phyloP scores from a whole-genome alignment of 805 yeast genomes.

The Cyberlindnera sargentensis region DNA sequence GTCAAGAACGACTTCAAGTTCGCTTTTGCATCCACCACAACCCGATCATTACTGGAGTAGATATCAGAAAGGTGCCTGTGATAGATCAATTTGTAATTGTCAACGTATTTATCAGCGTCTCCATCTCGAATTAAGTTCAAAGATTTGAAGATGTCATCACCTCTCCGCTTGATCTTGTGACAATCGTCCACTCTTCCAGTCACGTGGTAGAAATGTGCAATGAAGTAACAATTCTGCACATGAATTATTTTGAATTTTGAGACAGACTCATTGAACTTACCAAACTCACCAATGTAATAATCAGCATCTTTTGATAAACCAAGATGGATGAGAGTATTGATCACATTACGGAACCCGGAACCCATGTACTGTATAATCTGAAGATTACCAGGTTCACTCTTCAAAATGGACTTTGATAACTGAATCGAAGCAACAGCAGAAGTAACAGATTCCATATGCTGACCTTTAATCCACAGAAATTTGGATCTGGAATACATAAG shows the following conservation, averaged over 20 bases:
- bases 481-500: slow-evolving; percentile 16
- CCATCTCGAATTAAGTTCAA: slow-evolving; percentile 7
- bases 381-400: slow-evolving; percentile 27
- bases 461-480: slow-evolving; percentile 12
- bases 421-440: slow-evolving; percentile 45
- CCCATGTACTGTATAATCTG: slow-evolving; percentile 30
- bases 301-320: slow-evolving; percentile 57
- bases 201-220: slow-evolving; percentile 14
- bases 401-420: slow-evolving; percentile 45
- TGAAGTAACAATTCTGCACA: slow-evolving; percentile 17
- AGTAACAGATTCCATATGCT: slow-evolving; percentile 21
- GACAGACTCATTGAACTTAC: slow-evolving; percentile 16
- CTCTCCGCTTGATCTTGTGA: slow-evolving; percentile 1
- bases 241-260: slow-evolving; percentile 5
- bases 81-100: slow-evolving; percentile 20
- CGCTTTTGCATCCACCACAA: slow-evolving; percentile 2
- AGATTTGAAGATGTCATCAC: slow-evolving; percentile 12
- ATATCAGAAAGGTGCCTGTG: slow-evolving; percentile 16
- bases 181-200: slow-evolving; percentile 12
- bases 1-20: slow-evolving; percentile 14
- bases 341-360: slow-evolving; percentile 32
- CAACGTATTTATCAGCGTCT: slow-evolving; percentile 8
- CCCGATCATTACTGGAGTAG: slow-evolving; percentile 3
- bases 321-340: slow-evolving; percentile 35
- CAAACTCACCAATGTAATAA: slow-evolving; percentile 45